Evolutionary conservation across 1,139 yeast genomes (phyloP), one percentile per base, ranked within the genome.

Genomic region (Spencermartinsiella ligniputridi): DNA sequence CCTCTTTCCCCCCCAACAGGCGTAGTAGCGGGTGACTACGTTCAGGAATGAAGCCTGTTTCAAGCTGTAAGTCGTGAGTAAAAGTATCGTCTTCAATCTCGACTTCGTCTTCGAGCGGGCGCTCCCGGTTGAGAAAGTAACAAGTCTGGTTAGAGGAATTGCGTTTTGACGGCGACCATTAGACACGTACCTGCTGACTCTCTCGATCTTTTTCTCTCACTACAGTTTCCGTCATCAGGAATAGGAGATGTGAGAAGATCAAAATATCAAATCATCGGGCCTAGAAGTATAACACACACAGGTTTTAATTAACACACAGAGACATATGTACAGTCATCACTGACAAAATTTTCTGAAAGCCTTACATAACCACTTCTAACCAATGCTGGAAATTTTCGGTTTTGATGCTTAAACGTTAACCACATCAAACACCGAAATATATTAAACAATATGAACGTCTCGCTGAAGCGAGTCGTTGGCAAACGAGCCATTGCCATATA

Each of bases 1-100:
- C 51, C 49, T 70, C 75, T n/a, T 56, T 45, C 2, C 71, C 73
- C 20, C 66, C 66, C n/a, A 68, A 50, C 3, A 70, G 54, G 39
- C 56, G 60, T 4, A 65, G 68, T 54, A 70, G 68, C 1, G 73
- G 73, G 6, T 41, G 25, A 3, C 37, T 37, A 4, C 42, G 15
- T 15, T 15, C 32, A 15, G 15, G 13, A 27, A n/a, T 8, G 6
- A 15, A 39, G 17, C 17, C 24, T 3, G 52, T 40, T 37, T 53
- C 56, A 11, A 37, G 38, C 21, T 45, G 39, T 8, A 45, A 41
- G 35, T 44, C 47, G 35, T 49, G 52, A 6, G 27, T 29, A 30
- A 41, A 38, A 34, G 32, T 9, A 5, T 27, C 32, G 8, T 9
- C n/a, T n/a, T 25, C 34, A 16, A 27, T 32, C 15, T 25, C 35